Evolutionary conservation across 306 rosid genomes (phyloP), one percentile per base, ranked within the genome.

Genomic region (Abrus pulchellus): DNA sequence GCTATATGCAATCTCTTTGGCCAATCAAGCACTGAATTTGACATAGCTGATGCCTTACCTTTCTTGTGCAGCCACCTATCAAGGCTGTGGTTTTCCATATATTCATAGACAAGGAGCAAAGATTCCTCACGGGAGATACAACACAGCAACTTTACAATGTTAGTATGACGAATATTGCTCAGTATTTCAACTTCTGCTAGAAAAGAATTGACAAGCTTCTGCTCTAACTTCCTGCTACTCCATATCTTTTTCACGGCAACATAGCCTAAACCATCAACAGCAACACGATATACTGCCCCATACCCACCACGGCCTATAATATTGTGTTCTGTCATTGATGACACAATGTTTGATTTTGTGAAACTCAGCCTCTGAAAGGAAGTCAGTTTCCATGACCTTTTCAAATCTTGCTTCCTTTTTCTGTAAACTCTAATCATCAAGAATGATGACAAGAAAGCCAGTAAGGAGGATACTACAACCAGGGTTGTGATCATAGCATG

Each of bases 81-180:
- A 9, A 95, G 89, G 90, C 98, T 93, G 5, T 75, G 90, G 74
- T 90, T 85, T 52, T 89, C 86, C 10, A 76, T 52, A 84, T 91
- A 91, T 83, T 93, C 94, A 10, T 95, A 93, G 53, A 93, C 99
- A 32, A 95, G 94, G 9, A 95, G 98, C 76, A 86, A 77, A 0
- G 97, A 81, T 41, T 76, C 85, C 29, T 90, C 86, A 28, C 80
- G 84, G 20, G 95, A 90, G 41, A 93, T 86, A 57, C 88, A 88
- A 56, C 98, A 89, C 13, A 90, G 72, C 81, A 95, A 74, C 80
- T 91, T 95, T 61, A 95, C 97, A 44, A 95, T 89, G 88, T 95
- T 95, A 36, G 64, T 60, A 28, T 95, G 99, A 8, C 89, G 93
- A 84, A 95, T 93, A 8, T 87, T 79, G 78, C 97, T 85, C 72